Conservation (phyloP, 2,329 filamentous ascomycete genomes). For the Cladorrhinum sp. region DNA sequence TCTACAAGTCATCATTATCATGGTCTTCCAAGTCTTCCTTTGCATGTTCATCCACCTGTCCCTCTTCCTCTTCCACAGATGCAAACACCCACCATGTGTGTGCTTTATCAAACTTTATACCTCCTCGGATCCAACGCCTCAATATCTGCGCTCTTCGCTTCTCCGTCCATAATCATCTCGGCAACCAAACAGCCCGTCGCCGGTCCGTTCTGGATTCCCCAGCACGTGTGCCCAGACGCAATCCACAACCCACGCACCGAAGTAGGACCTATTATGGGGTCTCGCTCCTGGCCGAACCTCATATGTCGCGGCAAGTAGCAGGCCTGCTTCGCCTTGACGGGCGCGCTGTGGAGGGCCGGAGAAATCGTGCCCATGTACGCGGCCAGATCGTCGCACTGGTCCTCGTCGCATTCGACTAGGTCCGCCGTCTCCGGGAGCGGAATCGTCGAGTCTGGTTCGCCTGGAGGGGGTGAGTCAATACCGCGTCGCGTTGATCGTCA, state of each 20-base stretch:
- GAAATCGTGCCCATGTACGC: slow-evolving; percentile 70
- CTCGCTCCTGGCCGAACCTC: slow-evolving; percentile 55
- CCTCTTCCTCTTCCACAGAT: too few relatives aligned
- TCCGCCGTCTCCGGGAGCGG: slow-evolving; percentile 75
- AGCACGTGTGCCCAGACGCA: slow-evolving; percentile 91
- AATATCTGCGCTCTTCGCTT: slow-evolving; percentile 65
- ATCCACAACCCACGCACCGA: slow-evolving; percentile 71
- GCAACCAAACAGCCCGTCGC: slow-evolving; percentile 80
- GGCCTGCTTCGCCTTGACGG: slow-evolving; percentile 75
- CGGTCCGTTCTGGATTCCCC: slow-evolving; percentile 96
- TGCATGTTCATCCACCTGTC: too few relatives aligned
- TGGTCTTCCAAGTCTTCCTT: too few relatives aligned
- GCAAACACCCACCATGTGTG: not conserved
- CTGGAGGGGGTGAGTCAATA: slow-evolving; percentile 31
- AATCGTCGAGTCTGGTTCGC: slow-evolving; percentile 72
- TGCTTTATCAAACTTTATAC: slow-evolving; percentile 47
- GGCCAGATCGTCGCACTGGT: slow-evolving; percentile 79
- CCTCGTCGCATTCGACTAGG: slow-evolving; percentile 70
- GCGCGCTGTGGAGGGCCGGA: slow-evolving; percentile 62
- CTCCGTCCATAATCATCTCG: slow-evolving; percentile 73
- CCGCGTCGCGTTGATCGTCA: not conserved
- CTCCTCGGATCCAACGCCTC: slow-evolving; percentile 64
- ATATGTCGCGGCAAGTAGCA: slow-evolving; percentile 86
- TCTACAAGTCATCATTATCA: too few relatives aligned
- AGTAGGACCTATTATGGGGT: slow-evolving; percentile 75